Evolutionary conservation across 169 alveolate genomes (phyloP).

Genomic region (Perkinsus chesapeaki): DNA sequence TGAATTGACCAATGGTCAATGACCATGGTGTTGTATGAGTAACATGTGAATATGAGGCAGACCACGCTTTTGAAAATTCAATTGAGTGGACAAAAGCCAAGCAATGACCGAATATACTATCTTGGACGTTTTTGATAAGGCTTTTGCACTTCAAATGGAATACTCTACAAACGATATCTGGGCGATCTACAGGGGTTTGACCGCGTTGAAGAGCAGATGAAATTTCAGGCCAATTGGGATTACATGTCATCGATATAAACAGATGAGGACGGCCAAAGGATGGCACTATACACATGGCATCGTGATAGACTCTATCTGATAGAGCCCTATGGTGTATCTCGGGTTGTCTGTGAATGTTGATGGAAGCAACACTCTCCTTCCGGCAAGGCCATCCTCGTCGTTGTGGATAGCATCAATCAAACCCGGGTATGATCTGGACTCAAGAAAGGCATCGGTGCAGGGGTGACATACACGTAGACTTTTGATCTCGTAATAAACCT

Average conservation of each 20-base stretch:
- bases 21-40: not conserved
- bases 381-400: not conserved
- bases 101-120: not conserved
- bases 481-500: too few species aligned
- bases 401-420: not conserved
- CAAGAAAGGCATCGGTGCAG: too few species aligned
- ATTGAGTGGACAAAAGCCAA: not conserved
- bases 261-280: not conserved
- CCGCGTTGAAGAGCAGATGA: not conserved
- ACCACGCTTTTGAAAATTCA: not conserved
- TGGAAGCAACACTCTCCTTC: not conserved
- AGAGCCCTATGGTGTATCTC: not conserved
- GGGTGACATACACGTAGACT: too few species aligned
- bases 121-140: not conserved
- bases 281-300: not conserved
- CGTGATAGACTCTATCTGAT: too few species aligned
- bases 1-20: too few species aligned
- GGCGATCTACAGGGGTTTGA: not conserved
- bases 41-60: not conserved
- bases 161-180: not conserved
- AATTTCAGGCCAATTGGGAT: not conserved
- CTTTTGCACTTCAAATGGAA: not conserved
- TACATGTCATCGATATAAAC: not conserved
- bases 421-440: not conserved
- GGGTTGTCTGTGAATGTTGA: not conserved